Evolutionary conservation across 2,329 filamentous ascomycete species (phyloP).

Genomic region (Fusarium pseudoanthophilum): DNA sequence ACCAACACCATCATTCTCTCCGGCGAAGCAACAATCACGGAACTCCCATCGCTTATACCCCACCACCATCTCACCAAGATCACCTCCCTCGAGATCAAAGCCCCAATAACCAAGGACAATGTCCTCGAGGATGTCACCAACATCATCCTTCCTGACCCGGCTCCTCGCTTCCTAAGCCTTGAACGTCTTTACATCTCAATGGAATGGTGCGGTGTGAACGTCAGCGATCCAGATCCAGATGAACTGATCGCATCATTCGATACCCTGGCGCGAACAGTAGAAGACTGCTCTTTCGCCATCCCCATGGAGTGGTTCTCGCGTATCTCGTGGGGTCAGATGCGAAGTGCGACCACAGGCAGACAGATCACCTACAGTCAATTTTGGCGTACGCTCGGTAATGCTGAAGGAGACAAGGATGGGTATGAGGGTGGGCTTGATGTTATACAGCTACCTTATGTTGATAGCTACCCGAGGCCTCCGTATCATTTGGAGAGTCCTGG

Average conservation of each 20-base stretch:
- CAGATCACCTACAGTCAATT: background rate
- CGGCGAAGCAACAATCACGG: background rate
- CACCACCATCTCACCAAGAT: background rate
- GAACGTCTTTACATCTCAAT: background rate
- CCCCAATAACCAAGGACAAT: background rate
- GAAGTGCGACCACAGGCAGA: fast-evolving
- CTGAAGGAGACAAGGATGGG: too few species aligned
- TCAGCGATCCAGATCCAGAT: background rate
- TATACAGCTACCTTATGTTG: background rate
- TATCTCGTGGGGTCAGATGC: background rate
- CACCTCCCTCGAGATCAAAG: conserved; percentile 11
- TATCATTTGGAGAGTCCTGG: background rate
- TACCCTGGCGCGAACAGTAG: background rate
- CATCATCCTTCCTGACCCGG: background rate
- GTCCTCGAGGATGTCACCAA: background rate
- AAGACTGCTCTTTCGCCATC: conserved; percentile 1
- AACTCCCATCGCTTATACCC: background rate
- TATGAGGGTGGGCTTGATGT: background rate
- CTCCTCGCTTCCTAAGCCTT: background rate
- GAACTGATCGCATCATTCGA: background rate
- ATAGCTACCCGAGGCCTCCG: conserved; percentile 7
- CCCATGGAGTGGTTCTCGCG: background rate
- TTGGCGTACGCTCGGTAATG: background rate
- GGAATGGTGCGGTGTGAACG: background rate
- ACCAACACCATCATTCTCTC: conserved; percentile 3